These are phyloP conservation scores for Xylariaceae sp. DNA, from an alignment of 2,329 filamentous ascomycete genomes.

Conservation along the genomic window DNA sequence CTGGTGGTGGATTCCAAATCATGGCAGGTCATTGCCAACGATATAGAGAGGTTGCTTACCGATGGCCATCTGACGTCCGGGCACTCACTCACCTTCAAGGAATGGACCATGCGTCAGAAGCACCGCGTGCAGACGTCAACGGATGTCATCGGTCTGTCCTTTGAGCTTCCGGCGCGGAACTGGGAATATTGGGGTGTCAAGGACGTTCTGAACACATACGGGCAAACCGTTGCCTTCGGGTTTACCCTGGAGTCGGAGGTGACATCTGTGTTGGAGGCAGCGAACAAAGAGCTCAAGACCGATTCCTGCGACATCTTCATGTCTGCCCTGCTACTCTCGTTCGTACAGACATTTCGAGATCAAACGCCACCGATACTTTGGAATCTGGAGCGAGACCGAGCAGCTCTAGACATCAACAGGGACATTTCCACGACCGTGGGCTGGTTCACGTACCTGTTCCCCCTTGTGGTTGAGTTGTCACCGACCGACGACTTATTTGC, in stretches of 20 bases:
- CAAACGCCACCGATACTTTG: conserved; percentile 47
- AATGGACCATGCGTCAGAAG: conserved; percentile 45
- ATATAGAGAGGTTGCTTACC: conserved; percentile 45
- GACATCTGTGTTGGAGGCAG: conserved; percentile 38
- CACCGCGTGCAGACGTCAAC: conserved; percentile 32
- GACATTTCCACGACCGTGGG: conserved; percentile 54
- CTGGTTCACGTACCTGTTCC: conserved; percentile 55
- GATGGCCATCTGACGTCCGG: conserved; percentile 41
- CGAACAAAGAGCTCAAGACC: conserved; percentile 44
- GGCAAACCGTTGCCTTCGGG: conserved; percentile 36
- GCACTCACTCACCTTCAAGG: conserved; percentile 42
- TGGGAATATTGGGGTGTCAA: conserved; percentile 45
- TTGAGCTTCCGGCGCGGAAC: conserved; percentile 36
- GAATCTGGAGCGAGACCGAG: conserved; percentile 48
- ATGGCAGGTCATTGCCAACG: conserved; percentile 46
- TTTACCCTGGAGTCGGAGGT: conserved; percentile 41
- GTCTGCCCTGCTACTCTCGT: conserved; percentile 49
- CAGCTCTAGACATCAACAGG: conserved; percentile 39
- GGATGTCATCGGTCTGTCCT: conserved; percentile 32
- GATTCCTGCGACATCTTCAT: conserved; percentile 50
- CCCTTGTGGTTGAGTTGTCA: conserved; percentile 41
- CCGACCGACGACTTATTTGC: conserved; percentile 45
- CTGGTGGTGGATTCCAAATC: conserved; percentile 47
- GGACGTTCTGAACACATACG: conserved; percentile 40
- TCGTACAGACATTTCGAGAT: conserved; percentile 50